These are phyloP conservation scores for Pestalotiopsis sp. DNA, from an alignment of 2,329 filamentous ascomycete genomes.

Conservation along the genomic window DNA sequence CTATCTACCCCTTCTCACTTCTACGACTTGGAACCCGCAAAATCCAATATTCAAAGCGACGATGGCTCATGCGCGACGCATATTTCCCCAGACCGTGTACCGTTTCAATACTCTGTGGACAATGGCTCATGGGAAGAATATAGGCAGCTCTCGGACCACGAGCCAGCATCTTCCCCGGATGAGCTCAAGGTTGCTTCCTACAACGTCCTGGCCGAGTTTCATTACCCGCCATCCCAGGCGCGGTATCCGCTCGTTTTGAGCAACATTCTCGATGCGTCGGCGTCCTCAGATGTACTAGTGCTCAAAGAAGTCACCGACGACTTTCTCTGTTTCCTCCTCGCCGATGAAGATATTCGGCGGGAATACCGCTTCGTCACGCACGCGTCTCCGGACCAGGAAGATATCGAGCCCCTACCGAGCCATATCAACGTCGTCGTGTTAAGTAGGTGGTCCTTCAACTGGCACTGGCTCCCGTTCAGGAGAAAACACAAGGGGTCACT, in stretches of 20 bases:
- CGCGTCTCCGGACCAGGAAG: slow-evolving; percentile 53
- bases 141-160: too few species aligned
- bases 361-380: slow-evolving; percentile 60
- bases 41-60: not conserved
- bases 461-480: slow-evolving; percentile 55
- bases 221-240: slow-evolving; percentile 43
- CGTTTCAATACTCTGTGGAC: slow-evolving; percentile 22
- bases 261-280: slow-evolving; percentile 45
- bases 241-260: slow-evolving; percentile 46
- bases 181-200: slow-evolving; percentile 47
- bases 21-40: slow-evolving; percentile 14
- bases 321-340: slow-evolving; percentile 60
- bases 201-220: slow-evolving; percentile 56
- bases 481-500: slow-evolving; percentile 61
- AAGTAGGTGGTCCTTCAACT: slow-evolving; percentile 57
- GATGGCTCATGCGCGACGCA: not conserved
- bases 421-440: slow-evolving; percentile 64
- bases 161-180: slow-evolving; percentile 3
- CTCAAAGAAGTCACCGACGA: slow-evolving; percentile 69
- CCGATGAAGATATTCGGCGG: slow-evolving; percentile 43
- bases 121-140: slow-evolving; percentile 22
- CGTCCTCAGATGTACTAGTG: slow-evolving; percentile 49
- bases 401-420: slow-evolving; percentile 58
- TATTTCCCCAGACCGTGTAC: slow-evolving; percentile 14
- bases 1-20: slow-evolving; percentile 17